Conservation (phyloP, 495 filamentous ascomycete species). For the Beverwykella pulmonaria region DNA sequence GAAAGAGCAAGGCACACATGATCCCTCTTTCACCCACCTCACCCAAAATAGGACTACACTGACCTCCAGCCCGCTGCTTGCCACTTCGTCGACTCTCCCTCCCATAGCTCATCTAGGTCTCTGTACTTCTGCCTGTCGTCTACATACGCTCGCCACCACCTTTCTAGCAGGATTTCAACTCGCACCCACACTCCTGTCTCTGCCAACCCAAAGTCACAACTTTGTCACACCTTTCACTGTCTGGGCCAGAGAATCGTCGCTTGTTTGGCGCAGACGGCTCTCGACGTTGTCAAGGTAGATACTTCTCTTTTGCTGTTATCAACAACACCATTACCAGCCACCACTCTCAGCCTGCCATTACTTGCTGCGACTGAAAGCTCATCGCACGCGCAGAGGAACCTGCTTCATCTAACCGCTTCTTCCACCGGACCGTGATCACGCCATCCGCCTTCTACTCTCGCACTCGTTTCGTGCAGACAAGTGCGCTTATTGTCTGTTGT, state of each 20-base stretch:
- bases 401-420: neutral
- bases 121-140: neutral
- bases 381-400: neutral
- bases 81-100: neutral
- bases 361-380: neutral
- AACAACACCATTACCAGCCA: neutral
- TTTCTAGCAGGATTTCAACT: neutral
- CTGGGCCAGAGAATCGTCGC: neutral
- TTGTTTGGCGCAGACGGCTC: neutral
- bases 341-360: neutral
- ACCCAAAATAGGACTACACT: neutral
- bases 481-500: neutral
- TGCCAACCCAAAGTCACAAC: neutral
- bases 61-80: neutral
- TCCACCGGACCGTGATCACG: neutral
- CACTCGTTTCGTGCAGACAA: neutral
- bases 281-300: neutral
- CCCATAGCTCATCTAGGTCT: neutral
- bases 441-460: neutral
- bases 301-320: neutral
- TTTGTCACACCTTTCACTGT: neutral
- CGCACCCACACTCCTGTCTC: neutral
- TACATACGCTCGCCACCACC: neutral
- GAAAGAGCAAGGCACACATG: neutral
- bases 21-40: neutral